Percentiles rank a stretch among this genome's conserved stretches.
Conservation (phyloP, 1,284 basidiomycete genomes). For the Inonotus obliquus region DNA sequence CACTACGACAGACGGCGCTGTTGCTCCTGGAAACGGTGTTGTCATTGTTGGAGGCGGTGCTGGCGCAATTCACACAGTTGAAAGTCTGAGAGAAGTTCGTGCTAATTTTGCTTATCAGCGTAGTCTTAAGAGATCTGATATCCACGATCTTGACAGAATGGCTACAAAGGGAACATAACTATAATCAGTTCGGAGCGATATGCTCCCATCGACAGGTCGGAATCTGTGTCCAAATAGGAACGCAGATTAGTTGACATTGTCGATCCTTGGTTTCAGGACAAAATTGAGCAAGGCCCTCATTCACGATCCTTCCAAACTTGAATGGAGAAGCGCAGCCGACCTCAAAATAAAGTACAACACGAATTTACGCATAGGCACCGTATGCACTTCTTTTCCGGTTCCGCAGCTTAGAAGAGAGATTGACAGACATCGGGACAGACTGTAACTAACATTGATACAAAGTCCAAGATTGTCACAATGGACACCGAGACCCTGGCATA, state of each 20-base stretch:
- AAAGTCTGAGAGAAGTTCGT: conserved; percentile 76
- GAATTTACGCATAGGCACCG: conserved; percentile 63
- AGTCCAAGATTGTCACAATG: conserved; percentile 56
- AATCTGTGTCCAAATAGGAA: background rate
- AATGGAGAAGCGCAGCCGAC: conserved; percentile 69
- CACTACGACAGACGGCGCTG: conserved; percentile 36
- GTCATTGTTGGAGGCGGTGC: conserved; percentile 89
- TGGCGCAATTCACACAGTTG: conserved; percentile 75
- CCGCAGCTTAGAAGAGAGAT: conserved; percentile 1
- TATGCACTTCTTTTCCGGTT: conserved; percentile 31
- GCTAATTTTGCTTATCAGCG: background rate
- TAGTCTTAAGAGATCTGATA: background rate
- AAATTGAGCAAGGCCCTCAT: conserved; percentile 88
- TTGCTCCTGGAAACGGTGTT: conserved; percentile 49
- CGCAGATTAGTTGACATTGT: background rate
- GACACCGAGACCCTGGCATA: conserved; percentile 60
- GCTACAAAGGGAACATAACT: conserved; percentile 75
- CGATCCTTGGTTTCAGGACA: conserved; percentile 46
- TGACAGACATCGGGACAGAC: conserved; percentile 31
- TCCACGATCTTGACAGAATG: conserved; percentile 45
- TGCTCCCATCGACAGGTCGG: conserved; percentile 81
- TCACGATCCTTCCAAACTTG: conserved; percentile 72
- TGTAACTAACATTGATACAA: conserved; percentile 65
- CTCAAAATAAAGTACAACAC: conserved; percentile 81
- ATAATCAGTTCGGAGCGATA: conserved; percentile 78